Conservation (phyloP, 768 basidiomycete genomes). For the Boletales sp. region DNA sequence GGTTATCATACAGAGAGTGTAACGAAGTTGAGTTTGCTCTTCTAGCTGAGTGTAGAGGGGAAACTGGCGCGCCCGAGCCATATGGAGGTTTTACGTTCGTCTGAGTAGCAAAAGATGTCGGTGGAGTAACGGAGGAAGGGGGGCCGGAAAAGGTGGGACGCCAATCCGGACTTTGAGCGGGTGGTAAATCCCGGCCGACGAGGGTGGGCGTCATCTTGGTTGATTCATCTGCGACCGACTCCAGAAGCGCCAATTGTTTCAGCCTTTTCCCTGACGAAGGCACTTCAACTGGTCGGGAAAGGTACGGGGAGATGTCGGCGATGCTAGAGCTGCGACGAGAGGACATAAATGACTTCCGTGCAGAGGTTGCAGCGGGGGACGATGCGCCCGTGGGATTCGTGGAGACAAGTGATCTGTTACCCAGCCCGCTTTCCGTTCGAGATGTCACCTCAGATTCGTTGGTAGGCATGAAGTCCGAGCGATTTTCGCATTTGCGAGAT, state of each 20-base stretch:
- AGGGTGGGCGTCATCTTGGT: conserved; percentile 53
- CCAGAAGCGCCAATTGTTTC: conserved; percentile 68
- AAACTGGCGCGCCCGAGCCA: conserved; percentile 26
- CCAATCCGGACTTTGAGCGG: conserved; percentile 2
- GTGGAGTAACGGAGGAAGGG: conserved; percentile 29
- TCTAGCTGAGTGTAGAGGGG: conserved; percentile 6
- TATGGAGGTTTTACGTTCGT: conserved; percentile 31
- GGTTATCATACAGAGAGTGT: conserved; percentile 6
- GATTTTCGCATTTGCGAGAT: conserved; percentile 6
- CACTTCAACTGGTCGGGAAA: conserved; percentile 51
- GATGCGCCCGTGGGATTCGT: conserved; percentile 6
- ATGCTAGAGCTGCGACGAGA: conserved; percentile 43
- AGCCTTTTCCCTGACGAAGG: conserved; percentile 59
- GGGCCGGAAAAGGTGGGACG: conserved; percentile 11
- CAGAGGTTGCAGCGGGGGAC: conserved; percentile 9
- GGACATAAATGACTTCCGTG: conserved; percentile 19
- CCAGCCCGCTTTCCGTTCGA: conserved; percentile 1
- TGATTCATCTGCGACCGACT: conserved; percentile 71
- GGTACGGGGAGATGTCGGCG: conserved; percentile 69
- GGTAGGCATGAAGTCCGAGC: neutral
- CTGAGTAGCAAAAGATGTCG: conserved; percentile 14
- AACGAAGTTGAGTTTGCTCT: conserved; percentile 1
- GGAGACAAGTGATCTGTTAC: conserved; percentile 8
- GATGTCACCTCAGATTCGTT: conserved; percentile 1
- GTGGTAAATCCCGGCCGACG: conserved; percentile 23